A percentile compares a stretch with the other conserved stretches of the same genome.
Conservation (phyloP, 2,329 filamentous ascomycete species). For the Ophiocordyceps australis region DNA sequence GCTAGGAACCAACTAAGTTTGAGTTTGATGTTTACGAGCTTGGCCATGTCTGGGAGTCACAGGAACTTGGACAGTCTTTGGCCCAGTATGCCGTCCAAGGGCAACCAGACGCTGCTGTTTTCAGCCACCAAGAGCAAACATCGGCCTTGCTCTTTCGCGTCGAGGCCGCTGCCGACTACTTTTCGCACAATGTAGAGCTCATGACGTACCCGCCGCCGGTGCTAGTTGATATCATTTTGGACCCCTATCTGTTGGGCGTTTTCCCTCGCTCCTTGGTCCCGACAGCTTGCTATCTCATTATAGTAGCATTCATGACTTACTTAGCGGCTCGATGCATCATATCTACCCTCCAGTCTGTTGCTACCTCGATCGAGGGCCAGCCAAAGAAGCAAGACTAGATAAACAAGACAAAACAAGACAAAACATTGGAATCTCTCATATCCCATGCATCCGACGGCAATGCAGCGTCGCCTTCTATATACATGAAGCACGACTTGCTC, state of each 20-base stretch:
- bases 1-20: constrained; percentile 74
- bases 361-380: constrained; percentile 6
- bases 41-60: constrained; percentile 38
- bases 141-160: constrained; percentile 58
- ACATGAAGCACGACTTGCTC: constrained; percentile 8
- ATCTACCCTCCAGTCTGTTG: constrained; percentile 10
- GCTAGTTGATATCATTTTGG: constrained; percentile 64
- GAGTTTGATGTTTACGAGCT: constrained; percentile 46
- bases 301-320: constrained; percentile 34
- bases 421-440: no score
- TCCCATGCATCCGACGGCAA: no score
- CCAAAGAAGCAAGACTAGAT: constrained; percentile 19
- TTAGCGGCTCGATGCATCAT: constrained; percentile 19
- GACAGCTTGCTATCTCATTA: constrained; percentile 48
- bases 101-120: background rate
- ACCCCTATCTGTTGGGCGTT: constrained; percentile 66
- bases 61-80: constrained; percentile 46
- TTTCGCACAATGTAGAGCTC: constrained; percentile 51
- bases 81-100: constrained; percentile 33
- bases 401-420: no score
- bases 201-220: constrained; percentile 64
- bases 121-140: constrained; percentile 7
- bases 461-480: constrained; percentile 10
- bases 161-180: constrained; percentile 68
- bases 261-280: constrained; percentile 63